Percentiles rank a stretch among this genome's conserved stretches.
Conservation (phyloP, 2,329 filamentous ascomycete species). For the Neoarthrinium moseri region DNA sequence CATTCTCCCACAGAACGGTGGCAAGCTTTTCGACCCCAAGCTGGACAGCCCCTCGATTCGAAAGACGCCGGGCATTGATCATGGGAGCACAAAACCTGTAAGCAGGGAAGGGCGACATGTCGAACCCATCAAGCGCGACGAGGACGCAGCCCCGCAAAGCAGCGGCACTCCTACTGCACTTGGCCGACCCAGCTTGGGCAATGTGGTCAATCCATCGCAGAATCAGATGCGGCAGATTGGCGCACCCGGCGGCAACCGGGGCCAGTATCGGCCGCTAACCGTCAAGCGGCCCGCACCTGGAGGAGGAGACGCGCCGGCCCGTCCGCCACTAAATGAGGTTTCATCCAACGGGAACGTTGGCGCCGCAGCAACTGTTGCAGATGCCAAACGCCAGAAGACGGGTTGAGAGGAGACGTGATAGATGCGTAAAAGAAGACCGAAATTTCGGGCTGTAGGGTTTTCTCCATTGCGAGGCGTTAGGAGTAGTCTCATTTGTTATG, state of each 20-base stretch:
- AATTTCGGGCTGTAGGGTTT: too few relatives aligned
- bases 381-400: slow-evolving; percentile 53
- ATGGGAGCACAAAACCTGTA: slow-evolving; percentile 73
- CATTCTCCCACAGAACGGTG: slow-evolving; percentile 41
- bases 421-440: too few relatives aligned
- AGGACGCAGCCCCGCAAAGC: slow-evolving; percentile 24
- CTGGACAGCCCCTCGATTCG: slow-evolving; percentile 81
- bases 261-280: slow-evolving; percentile 58
- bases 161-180: slow-evolving; percentile 12
- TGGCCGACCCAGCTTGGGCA: slow-evolving; percentile 30
- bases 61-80: slow-evolving; percentile 85
- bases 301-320: slow-evolving; percentile 18
- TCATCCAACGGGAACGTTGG: slow-evolving; percentile 38
- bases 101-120: slow-evolving; percentile 56
- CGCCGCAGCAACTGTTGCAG: slow-evolving; percentile 28
- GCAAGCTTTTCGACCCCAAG: slow-evolving; percentile 68
- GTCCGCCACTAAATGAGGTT: slow-evolving; percentile 51
- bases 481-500: background rate
- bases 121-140: slow-evolving; percentile 32
- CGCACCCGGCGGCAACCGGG: slow-evolving; percentile 55
- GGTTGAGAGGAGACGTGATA: slow-evolving; percentile 23
- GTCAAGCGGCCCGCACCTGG: slow-evolving; percentile 49
- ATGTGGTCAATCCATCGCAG: slow-evolving; percentile 51
- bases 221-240: slow-evolving; percentile 58
- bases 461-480: slow-evolving; percentile 1